These are phyloP conservation scores for Termitomyces sp. DNA, from an alignment of 768 basidiomycete genomes.

Conservation along the genomic window DNA sequence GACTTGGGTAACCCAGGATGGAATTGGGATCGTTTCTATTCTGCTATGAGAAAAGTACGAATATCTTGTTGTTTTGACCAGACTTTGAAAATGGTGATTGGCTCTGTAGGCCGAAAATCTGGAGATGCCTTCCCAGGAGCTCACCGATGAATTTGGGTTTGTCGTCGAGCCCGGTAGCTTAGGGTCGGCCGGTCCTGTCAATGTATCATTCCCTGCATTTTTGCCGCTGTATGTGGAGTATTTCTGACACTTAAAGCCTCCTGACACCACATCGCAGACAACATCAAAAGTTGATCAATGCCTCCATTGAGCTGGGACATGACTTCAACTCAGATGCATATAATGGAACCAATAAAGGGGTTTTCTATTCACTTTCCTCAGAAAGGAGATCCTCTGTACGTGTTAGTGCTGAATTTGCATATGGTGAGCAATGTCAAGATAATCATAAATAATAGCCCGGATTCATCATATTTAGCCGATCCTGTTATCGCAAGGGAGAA, in stretches of 20 bases:
- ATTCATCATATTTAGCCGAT: slow-evolving; percentile 15
- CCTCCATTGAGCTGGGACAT: slow-evolving; percentile 26
- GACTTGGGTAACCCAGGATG: slow-evolving; percentile 24
- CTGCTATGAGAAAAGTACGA: slow-evolving; percentile 25
- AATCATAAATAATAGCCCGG: neutral
- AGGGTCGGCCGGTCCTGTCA: slow-evolving; percentile 21
- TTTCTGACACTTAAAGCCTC: neutral
- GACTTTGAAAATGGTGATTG: neutral
- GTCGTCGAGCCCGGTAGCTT: slow-evolving; percentile 16
- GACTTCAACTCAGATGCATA: slow-evolving; percentile 23
- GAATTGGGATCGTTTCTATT: slow-evolving; percentile 30
- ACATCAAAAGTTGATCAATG: slow-evolving; percentile 24
- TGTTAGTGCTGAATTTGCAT: slow-evolving; percentile 26
- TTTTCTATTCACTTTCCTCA: slow-evolving; percentile 22
- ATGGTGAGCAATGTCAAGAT: slow-evolving; percentile 15
- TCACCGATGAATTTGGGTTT: slow-evolving; percentile 19
- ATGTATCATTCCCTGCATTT: slow-evolving; percentile 24
- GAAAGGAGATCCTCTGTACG: slow-evolving; percentile 16
- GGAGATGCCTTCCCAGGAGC: slow-evolving; percentile 16
- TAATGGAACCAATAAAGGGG: slow-evolving; percentile 22
- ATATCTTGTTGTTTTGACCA: neutral
- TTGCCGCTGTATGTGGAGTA: slow-evolving; percentile 20
- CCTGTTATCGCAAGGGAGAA: slow-evolving; percentile 19
- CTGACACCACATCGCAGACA: slow-evolving; percentile 13
- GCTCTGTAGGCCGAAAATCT: slow-evolving; percentile 21